Conservation (phyloP, 2,329 filamentous ascomycete genomes). For the Colletotrichum aenigma region DNA sequence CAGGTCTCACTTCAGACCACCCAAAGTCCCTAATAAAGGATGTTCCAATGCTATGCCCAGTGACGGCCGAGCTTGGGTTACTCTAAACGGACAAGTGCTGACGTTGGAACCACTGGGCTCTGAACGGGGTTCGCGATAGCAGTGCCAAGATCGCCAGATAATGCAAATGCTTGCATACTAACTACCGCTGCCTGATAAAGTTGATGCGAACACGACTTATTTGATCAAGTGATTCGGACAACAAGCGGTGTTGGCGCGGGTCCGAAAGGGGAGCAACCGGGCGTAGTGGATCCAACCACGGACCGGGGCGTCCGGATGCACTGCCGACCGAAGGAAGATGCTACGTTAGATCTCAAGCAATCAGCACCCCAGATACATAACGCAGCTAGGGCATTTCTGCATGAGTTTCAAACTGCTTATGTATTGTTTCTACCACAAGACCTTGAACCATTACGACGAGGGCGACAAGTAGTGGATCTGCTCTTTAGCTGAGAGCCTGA, state of each 20-base stretch:
- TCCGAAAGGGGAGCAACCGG: not conserved
- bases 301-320: not conserved
- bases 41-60: not conserved
- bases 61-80: not conserved
- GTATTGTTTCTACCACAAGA: not conserved
- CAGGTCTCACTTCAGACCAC: not conserved
- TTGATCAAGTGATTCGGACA: not conserved
- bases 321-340: not conserved
- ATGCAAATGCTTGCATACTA: too few relatives aligned
- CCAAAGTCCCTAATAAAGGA: rapidly evolving
- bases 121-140: not conserved
- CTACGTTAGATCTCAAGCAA: not conserved
- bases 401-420: not conserved
- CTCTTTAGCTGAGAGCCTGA: too few relatives aligned
- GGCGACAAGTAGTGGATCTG: too few relatives aligned
- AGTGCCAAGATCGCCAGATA: not conserved
- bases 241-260: not conserved
- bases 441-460: too few relatives aligned
- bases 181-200: too few relatives aligned
- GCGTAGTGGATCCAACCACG: not conserved
- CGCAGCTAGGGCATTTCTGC: too few relatives aligned
- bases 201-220: too few relatives aligned
- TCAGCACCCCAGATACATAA: not conserved
- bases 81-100: not conserved
- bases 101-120: not conserved